Evolutionary conservation across 805 yeast species (phyloP).

Genomic region (Lipomyces mesembrius): DNA sequence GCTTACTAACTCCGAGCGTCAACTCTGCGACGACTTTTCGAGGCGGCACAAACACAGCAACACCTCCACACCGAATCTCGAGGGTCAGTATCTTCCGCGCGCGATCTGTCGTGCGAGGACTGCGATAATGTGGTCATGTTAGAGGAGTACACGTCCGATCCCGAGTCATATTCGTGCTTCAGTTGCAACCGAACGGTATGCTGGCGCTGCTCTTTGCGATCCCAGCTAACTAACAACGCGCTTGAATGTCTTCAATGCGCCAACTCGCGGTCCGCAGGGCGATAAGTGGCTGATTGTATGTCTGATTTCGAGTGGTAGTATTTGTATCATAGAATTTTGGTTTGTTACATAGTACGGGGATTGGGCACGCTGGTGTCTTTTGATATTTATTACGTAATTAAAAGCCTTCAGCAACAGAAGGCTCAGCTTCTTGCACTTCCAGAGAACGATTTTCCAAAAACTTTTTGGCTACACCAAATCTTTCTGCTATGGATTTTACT

Average conservation of each 20-base stretch:
- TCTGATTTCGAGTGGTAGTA: no score
- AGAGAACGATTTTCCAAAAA: slow-evolving; percentile 3
- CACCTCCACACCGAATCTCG: not conserved
- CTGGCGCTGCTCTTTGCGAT: slow-evolving; percentile 37
- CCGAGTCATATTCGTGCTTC: slow-evolving; percentile 33
- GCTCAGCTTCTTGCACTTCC: slow-evolving; percentile 12
- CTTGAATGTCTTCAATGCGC: slow-evolving; percentile 36
- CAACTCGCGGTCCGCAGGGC: slow-evolving; percentile 17
- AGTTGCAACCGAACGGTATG: slow-evolving; percentile 32
- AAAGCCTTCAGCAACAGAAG: not conserved
- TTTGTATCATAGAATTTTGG: not conserved
- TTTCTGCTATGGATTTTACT: not conserved
- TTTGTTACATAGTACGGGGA: not conserved
- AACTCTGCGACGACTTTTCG: slow-evolving; percentile 7
- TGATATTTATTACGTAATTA: no score
- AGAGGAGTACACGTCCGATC: slow-evolving; percentile 32
- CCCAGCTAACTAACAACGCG: slow-evolving; percentile 24
- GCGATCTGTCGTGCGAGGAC: slow-evolving; percentile 34
- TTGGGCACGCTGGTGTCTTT: not conserved
- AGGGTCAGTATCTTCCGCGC: slow-evolving; percentile 6
- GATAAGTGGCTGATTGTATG: not conserved
- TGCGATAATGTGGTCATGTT: slow-evolving; percentile 33
- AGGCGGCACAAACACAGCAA: not conserved
- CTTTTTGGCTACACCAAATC: slow-evolving; percentile 17
- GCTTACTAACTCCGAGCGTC: slow-evolving; percentile 2